Evolutionary conservation across 805 yeast genomes (phyloP).

Genomic region (Ogataea siamensis): DNA sequence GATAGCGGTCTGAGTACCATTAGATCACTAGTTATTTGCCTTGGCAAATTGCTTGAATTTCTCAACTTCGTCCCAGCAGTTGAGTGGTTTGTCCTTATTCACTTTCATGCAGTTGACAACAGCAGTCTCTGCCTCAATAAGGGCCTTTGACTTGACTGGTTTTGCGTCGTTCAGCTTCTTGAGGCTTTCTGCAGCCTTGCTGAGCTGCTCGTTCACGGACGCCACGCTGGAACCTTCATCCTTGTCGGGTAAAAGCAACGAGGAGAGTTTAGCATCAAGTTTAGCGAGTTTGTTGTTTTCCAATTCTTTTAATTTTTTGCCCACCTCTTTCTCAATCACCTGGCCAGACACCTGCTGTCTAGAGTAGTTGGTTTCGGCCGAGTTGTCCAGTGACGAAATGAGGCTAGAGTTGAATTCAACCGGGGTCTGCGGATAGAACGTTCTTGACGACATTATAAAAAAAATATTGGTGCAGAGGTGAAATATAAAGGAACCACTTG

Average conservation of each 20-base stretch:
- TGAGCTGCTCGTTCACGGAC: conserved; percentile 34
- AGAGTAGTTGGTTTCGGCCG: conserved; percentile 64
- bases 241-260: conserved; percentile 38
- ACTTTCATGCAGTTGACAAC: conserved; percentile 61
- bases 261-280: conserved; percentile 50
- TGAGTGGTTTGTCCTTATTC: conserved; percentile 63
- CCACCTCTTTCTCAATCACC: conserved; percentile 63
- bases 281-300: conserved; percentile 50
- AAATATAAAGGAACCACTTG: too few species aligned
- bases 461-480: conserved; percentile 11
- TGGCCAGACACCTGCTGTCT: conserved; percentile 68
- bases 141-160: conserved; percentile 36
- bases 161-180: conserved; percentile 31
- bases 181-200: conserved; percentile 35
- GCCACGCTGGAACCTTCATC: conserved; percentile 25
- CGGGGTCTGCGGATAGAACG: conserved; percentile 64
- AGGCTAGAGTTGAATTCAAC: conserved; percentile 66
- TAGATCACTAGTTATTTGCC: conserved; percentile 7
- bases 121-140: conserved; percentile 45
- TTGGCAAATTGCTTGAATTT: conserved; percentile 58
- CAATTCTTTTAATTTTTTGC: conserved; percentile 52
- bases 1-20: conserved; percentile 1
- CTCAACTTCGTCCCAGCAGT: conserved; percentile 81
- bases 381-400: conserved; percentile 56
- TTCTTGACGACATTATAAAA: conserved; percentile 41